Percentiles rank a stretch among this genome's conserved stretches.
Conservation (phyloP, 2,329 filamentous ascomycete species). For the Aspergillus candidus region DNA sequence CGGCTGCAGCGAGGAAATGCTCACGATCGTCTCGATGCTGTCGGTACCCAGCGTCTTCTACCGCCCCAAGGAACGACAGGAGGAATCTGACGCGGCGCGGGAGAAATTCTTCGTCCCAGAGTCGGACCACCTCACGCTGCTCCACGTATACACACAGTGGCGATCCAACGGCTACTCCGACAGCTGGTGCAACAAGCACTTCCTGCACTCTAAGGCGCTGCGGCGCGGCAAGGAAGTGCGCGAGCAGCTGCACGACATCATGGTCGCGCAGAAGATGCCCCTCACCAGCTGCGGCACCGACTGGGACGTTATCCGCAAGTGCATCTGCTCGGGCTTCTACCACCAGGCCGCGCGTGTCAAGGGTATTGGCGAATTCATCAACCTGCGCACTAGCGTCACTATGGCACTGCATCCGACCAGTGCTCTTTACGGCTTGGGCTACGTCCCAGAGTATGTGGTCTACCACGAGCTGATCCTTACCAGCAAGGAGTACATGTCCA, state of each 20-base stretch:
- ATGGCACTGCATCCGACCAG: slow-evolving; percentile 93
- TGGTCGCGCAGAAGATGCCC: slow-evolving; percentile 86
- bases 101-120: slow-evolving; percentile 99
- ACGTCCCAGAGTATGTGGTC: slow-evolving; percentile 92
- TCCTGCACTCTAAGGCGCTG: slow-evolving; percentile 90
- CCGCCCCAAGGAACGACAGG: slow-evolving; percentile 89
- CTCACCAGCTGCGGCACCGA: slow-evolving; percentile 88
- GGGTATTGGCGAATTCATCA: slow-evolving; percentile 95
- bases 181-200: slow-evolving; percentile 87
- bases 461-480: slow-evolving; percentile 98
- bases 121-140: slow-evolving; percentile 89
- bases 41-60: slow-evolving; percentile 97
- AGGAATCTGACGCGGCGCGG: slow-evolving; percentile 89
- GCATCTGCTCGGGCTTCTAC: slow-evolving; percentile 96
- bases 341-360: slow-evolving; percentile 95
- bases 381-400: slow-evolving; percentile 86
- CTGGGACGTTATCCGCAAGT: slow-evolving; percentile 92
- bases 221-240: slow-evolving; percentile 88
- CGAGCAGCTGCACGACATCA: slow-evolving; percentile 88
- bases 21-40: slow-evolving; percentile 96
- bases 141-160: slow-evolving; percentile 96
- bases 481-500: slow-evolving; percentile 96
- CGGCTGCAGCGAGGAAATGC: slow-evolving; percentile 92
- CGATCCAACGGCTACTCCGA: slow-evolving; percentile 84
- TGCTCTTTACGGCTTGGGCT: slow-evolving; percentile 85